A percentile compares a stretch with the other conserved stretches of the same genome.
phyloP scores from a whole-genome alignment of 257 asterid species.

The Nicotiana attenuata region DNA sequence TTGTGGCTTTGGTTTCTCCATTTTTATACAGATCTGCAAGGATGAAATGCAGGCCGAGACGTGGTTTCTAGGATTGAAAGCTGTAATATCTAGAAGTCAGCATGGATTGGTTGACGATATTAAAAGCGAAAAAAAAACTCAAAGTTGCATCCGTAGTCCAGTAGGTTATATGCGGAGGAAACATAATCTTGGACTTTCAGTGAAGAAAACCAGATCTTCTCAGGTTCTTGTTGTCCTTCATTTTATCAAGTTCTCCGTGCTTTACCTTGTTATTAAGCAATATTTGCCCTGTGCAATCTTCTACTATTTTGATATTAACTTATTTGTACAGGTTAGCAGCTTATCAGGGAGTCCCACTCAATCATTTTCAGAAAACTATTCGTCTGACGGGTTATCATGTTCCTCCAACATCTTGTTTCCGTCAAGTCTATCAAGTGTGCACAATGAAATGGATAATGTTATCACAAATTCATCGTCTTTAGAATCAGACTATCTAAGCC shows the following conservation, averaged over 20 bases:
- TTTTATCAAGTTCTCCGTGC: conserved; percentile 16
- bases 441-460: conserved; percentile 16
- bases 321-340: conserved; percentile 26
- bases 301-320: background rate
- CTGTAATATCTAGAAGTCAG: conserved; percentile 29
- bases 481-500: conserved; percentile 17
- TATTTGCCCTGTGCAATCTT: background rate
- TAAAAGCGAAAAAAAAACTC: conserved; percentile 28
- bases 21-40: conserved; percentile 34
- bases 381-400: conserved; percentile 33
- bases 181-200: conserved; percentile 30
- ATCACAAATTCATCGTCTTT: conserved; percentile 18
- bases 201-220: conserved; percentile 19
- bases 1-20: background rate
- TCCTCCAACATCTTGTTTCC: conserved; percentile 32
- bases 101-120: conserved; percentile 10
- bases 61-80: conserved; percentile 37
- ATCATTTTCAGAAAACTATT: conserved; percentile 28
- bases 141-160: conserved; percentile 44
- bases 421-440: conserved; percentile 22
- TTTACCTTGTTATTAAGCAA: background rate
- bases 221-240: conserved; percentile 17
- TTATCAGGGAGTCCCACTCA: conserved; percentile 35
- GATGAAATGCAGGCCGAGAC: conserved; percentile 36
- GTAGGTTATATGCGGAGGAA: conserved; percentile 40